Evolutionary conservation across 1,284 basidiomycete species (phyloP), one percentile per base, ranked within the genome.

Genomic region (Vanrija humicola): DNA sequence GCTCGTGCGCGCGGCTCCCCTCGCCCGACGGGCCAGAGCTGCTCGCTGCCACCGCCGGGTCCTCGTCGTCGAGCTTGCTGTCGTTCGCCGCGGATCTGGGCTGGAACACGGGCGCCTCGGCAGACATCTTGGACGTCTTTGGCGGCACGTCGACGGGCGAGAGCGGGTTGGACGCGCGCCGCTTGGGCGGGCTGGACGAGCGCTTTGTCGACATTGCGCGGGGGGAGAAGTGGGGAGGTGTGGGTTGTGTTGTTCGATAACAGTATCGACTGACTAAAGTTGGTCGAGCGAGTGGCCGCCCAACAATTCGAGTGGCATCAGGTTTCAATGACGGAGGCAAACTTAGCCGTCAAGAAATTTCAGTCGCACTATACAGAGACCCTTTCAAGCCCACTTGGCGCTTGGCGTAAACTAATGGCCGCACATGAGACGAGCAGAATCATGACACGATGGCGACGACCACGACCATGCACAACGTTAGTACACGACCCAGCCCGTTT

Each of bases 71-170:
- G 38, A 51, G 19, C 50, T 52, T 38, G 26, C 25, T 28, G 6
- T 49, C 47, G n/a, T 38, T 26, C 38, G 56, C 28, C 15, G 43
- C 15, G 6, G 59, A 1, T 28, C 61, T 52, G n/a, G 66, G 65
- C 46, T 56, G 51, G 63, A 75, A 75, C 25, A 67, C 66, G 12
- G 73, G 70, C 42, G 73, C 73, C 18, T 62, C 54, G 26, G 73
- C 71, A 46, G 68, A 70, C 73, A 75, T 75, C 46, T 67, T 67
- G 38, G 67, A 64, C 15, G 69, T 56, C 62, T 73, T 73, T 28
- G 64, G 58, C 53, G 43, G 52, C 34, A 34, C 34, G 34, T 34
- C 34, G 34, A 7, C 44, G 3, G 58, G 59, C n/a, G 9, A 56
- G 34, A 46, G 49, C 45, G 34, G 49, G 54, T 64, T 52, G 29